Conservation (phyloP, 2,329 filamentous ascomycete species). For the Aspergillus felis region DNA sequence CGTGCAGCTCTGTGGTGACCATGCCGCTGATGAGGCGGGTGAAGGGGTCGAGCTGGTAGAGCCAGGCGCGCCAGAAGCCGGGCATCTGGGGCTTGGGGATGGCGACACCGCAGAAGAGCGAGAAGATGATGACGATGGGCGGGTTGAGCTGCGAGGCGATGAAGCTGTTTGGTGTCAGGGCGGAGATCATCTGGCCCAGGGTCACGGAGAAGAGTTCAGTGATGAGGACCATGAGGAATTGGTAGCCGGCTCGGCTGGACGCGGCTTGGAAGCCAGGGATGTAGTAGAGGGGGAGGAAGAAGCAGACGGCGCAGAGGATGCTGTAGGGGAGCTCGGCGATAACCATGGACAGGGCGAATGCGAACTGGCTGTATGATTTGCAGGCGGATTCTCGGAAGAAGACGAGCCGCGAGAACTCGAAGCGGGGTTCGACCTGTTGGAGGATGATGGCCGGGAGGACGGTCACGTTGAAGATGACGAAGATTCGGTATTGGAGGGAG, state of each 20-base stretch:
- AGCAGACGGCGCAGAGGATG: slow-evolving; percentile 71
- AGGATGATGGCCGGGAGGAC: slow-evolving; percentile 81
- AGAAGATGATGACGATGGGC: slow-evolving; percentile 76
- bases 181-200: slow-evolving; percentile 70
- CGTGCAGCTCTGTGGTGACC: slow-evolving; percentile 72
- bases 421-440: slow-evolving; percentile 79
- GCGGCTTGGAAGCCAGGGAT: slow-evolving; percentile 68
- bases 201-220: slow-evolving; percentile 83
- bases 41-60: slow-evolving; percentile 80
- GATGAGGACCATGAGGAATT: slow-evolving; percentile 79
- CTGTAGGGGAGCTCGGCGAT: slow-evolving; percentile 81
- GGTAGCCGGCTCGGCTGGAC: slow-evolving; percentile 69
- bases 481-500: slow-evolving; percentile 79
- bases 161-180: slow-evolving; percentile 73
- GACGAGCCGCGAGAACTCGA: slow-evolving; percentile 72
- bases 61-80: slow-evolving; percentile 72
- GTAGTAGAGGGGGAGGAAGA: slow-evolving; percentile 82
- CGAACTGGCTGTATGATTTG: slow-evolving; percentile 80
- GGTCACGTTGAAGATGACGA: slow-evolving; percentile 83
- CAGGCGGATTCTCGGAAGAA: slow-evolving; percentile 82
- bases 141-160: slow-evolving; percentile 78
- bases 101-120: slow-evolving; percentile 83
- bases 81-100: slow-evolving; percentile 76
- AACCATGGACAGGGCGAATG: slow-evolving; percentile 74
- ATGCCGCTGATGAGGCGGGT: slow-evolving; percentile 77